phyloP scores from a whole-genome alignment of 1,139 yeast species.

The Lodderomyces theae region DNA sequence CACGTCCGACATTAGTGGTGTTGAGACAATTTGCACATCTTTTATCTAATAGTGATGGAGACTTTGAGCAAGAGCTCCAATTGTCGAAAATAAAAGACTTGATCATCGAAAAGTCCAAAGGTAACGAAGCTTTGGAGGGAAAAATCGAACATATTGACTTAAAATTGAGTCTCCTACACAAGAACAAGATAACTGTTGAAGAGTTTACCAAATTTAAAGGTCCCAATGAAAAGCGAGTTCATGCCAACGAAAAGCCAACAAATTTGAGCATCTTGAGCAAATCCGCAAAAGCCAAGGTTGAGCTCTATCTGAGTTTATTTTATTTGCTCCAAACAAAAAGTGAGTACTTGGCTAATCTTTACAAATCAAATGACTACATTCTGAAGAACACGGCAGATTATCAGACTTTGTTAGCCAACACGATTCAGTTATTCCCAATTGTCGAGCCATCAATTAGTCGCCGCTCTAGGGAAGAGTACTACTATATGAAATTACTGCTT shows the following conservation, averaged over 20 bases:
- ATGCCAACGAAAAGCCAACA: not conserved
- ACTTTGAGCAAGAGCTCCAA: conserved; percentile 72
- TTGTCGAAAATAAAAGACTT: conserved; percentile 67
- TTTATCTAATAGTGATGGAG: conserved; percentile 70
- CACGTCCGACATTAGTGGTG: conserved; percentile 75
- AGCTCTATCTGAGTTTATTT: conserved; percentile 72
- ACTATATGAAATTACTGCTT: conserved; percentile 60
- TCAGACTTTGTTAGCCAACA: conserved; percentile 42
- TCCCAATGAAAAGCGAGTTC: conserved; percentile 4
- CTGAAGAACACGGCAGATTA: conserved; percentile 20
- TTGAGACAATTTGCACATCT: conserved; percentile 76
- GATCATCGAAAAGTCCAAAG: conserved; percentile 59
- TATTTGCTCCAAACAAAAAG: conserved; percentile 87
- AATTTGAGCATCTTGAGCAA: conserved; percentile 33
- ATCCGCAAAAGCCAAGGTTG: conserved; percentile 45
- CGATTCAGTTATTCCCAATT: conserved; percentile 50
- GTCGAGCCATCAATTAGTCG: conserved; percentile 27
- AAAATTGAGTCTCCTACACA: conserved; percentile 73
- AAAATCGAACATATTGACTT: conserved; percentile 79
- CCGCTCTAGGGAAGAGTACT: conserved; percentile 70
- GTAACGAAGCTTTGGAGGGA: conserved; percentile 66
- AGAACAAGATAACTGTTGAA: conserved; percentile 76
- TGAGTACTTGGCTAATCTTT: conserved; percentile 60
- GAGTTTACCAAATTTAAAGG: conserved; percentile 62
- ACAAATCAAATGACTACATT: conserved; percentile 20